A percentile compares a stretch with the other conserved stretches of the same genome.
Conservation (phyloP, 1,284 basidiomycete species). For the Cryptococcus sp. region DNA sequence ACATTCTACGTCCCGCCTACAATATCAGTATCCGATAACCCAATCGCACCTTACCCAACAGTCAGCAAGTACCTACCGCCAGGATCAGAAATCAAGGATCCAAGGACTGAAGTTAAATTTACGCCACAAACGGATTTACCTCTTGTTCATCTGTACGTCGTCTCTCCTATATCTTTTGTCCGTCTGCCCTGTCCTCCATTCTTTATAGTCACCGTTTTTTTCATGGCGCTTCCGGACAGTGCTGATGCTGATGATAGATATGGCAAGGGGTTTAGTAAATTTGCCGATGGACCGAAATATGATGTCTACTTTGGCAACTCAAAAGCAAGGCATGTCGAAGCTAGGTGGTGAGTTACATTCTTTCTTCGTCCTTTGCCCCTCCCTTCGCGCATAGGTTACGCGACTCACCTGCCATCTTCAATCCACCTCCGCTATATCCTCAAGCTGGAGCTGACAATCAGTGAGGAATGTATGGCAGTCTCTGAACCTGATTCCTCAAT, state of each 20-base stretch:
- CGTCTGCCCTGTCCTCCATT: conserved; percentile 16
- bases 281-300: conserved; percentile 58
- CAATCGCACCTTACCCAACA: conserved; percentile 78
- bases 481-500: conserved; percentile 29
- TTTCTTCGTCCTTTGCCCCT: neutral
- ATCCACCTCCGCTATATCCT: neutral
- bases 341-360: conserved; percentile 77
- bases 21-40: conserved; percentile 53
- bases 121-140: conserved; percentile 32
- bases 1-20: conserved; percentile 86
- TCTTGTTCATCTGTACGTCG: conserved; percentile 37
- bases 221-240: too few relatives aligned
- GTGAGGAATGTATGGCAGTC: conserved; percentile 56
- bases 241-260: conserved; percentile 74
- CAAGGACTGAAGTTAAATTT: conserved; percentile 30
- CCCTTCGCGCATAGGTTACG: neutral
- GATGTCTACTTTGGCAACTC: conserved; percentile 80
- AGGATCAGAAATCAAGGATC: conserved; percentile 15
- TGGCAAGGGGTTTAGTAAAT: conserved; percentile 82
- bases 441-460: conserved; percentile 1
- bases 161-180: neutral
- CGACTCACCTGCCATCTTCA: neutral
- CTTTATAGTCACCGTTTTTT: too few relatives aligned
- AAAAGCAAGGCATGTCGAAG: conserved; percentile 78
- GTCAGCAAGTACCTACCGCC: conserved; percentile 65